Percentiles rank a stretch among this genome's conserved stretches.
These are phyloP conservation scores for Gossypium australe DNA, from an alignment of 345 rosid species.

Conservation along the genomic window DNA sequence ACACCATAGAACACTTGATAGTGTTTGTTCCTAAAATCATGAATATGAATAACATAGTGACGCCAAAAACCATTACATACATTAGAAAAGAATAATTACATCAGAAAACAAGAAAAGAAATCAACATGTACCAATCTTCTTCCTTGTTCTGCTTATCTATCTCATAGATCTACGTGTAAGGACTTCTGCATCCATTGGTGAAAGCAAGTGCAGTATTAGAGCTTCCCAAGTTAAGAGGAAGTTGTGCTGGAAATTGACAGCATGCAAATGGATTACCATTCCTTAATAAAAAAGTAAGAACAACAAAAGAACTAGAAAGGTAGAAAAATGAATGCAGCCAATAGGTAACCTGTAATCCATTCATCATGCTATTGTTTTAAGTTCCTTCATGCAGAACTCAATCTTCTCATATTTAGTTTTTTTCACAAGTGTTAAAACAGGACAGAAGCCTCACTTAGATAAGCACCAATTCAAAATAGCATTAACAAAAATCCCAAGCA, in stretches of 20 bases:
- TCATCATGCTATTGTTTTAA: background rate
- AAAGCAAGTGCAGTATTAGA: slow-evolving; percentile 72
- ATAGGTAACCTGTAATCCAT: background rate
- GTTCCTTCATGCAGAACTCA: slow-evolving; percentile 1
- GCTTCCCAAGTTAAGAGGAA: slow-evolving; percentile 63
- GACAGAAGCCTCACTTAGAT: background rate
- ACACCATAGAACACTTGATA: slow-evolving; percentile 63
- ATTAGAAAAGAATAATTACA: slow-evolving; percentile 6
- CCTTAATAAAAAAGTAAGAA: background rate
- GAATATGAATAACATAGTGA: slow-evolving; percentile 12
- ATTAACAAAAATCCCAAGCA: slow-evolving; percentile 11
- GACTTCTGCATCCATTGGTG: slow-evolving; percentile 79
- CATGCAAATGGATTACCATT: slow-evolving; percentile 9
- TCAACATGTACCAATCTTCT: slow-evolving; percentile 46
- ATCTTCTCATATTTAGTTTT: background rate
- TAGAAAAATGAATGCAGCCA: slow-evolving; percentile 8
- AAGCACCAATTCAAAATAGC: slow-evolving; percentile 5
- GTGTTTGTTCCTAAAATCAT: slow-evolving; percentile 56
- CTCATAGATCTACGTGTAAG: slow-evolving; percentile 74
- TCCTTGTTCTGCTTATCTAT: slow-evolving; percentile 55
- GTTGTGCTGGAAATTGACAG: slow-evolving; percentile 46
- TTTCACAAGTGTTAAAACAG: background rate
- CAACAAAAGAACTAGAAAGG: slow-evolving; percentile 1
- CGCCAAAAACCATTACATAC: slow-evolving; percentile 5
- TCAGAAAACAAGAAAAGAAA: background rate